Base-by-base conservation (phyloP, 306 rosid species). In the Clitoria ternatea region DNA sequence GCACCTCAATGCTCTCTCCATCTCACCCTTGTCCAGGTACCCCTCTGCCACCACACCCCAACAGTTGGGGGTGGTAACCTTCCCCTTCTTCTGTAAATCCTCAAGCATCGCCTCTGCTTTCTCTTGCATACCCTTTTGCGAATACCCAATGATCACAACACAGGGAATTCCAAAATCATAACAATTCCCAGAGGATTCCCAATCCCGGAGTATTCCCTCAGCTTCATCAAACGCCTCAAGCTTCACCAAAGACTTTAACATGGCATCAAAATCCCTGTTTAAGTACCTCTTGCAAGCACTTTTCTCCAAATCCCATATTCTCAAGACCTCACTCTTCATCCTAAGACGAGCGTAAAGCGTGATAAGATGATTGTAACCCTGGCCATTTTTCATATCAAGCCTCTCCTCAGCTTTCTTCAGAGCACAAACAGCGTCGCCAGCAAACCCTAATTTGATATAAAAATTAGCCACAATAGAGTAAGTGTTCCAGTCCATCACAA, bases 401-500 rank as follows among this genome's bases (percentile, higher is more conserved):
- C 69, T 87, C 79, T 80, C 87, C 79, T 90, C 97, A 13, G 86
- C 24, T 70, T 81, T 94, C 77, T 50, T 87, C 4, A 94, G 70
- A 10, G 96, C 91, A 67, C 59, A 61, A 68, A 77, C 40, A 0
- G 95, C 97, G 78, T 90, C 76, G 20, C 75, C 23, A 0, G 68
- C 39, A 36, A 75, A 77, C 32, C 74, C 86, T 9, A 81, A 85
- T 80, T 89, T 89, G 55, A 83, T 70, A 32, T 81, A 90, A 33
- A 80, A 78, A 82, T 87, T 87, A 6, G 96, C 97, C 42, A 71
- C 87, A 0, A 87, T 90, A 3, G 97, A 75, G 33, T 90, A 90
- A 4, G 90, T 90, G 77, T 93, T 90, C 97, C 96, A 93, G 20
- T 88, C 98, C 96, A 85, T 81, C 66, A 69, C 81, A 62, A 90